These are phyloP conservation scores for Yamadazyma conglobata DNA, from an alignment of 1,139 yeast genomes.

Conservation along the genomic window DNA sequence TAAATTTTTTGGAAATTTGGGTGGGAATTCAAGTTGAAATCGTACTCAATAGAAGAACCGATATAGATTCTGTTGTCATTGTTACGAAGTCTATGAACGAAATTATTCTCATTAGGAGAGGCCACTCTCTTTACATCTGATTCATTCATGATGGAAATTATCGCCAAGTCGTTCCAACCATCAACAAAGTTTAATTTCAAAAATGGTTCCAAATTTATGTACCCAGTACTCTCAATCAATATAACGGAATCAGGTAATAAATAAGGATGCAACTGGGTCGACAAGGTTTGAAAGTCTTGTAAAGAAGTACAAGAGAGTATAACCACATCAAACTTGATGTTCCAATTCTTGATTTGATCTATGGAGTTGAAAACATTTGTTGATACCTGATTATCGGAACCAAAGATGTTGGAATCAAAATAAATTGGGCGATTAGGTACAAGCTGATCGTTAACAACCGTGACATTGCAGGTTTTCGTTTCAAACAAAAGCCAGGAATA, in stretches of 20 bases:
- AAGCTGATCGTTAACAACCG: conserved; percentile 29
- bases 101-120: conserved; percentile 17
- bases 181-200: conserved; percentile 36
- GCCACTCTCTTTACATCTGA: conserved; percentile 48
- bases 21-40: conserved; percentile 13
- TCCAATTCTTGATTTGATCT: conserved; percentile 16
- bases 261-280: conserved; percentile 25
- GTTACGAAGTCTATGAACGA: conserved; percentile 26
- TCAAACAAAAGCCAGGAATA: conserved; percentile 48
- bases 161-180: conserved; percentile 28
- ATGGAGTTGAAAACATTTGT: conserved; percentile 17
- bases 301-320: conserved; percentile 36
- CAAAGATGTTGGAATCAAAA: conserved; percentile 20
- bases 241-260: conserved; percentile 42
- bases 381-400: conserved; percentile 22
- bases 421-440: conserved; percentile 14
- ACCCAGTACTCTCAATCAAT: conserved; percentile 67
- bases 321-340: conserved; percentile 31
- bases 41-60: conserved; percentile 28
- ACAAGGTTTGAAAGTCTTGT: conserved; percentile 38
- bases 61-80: conserved; percentile 39
- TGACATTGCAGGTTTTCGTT: conserved; percentile 32
- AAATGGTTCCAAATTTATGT: conserved; percentile 69
- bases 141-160: conserved; percentile 63
- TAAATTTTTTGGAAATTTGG: conserved; percentile 26